Percentiles rank a stretch among this genome's conserved stretches.
Conservation (phyloP, 2,329 filamentous ascomycete genomes). For the Paecilomyces formosus region DNA sequence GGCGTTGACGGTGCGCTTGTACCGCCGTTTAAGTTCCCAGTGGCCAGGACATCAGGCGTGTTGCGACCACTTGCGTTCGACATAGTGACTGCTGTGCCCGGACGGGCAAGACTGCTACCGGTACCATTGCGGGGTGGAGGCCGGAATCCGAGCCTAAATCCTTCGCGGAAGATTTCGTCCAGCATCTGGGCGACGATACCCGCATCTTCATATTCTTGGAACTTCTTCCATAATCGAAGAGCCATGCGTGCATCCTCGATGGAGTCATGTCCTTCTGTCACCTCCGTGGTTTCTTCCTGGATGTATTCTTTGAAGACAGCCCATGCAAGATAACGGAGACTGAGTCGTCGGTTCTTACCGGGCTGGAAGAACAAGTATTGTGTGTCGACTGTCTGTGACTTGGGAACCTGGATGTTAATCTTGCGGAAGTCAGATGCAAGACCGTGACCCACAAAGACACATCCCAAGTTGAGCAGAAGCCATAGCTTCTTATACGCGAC, state of each 20-base stretch:
- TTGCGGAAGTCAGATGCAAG: slow-evolving; percentile 94
- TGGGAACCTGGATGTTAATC: slow-evolving; percentile 94
- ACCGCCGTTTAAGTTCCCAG: slow-evolving; percentile 9
- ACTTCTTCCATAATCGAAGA: slow-evolving; percentile 81
- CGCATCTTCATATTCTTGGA: slow-evolving; percentile 78
- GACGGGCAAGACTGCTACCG: slow-evolving; percentile 26
- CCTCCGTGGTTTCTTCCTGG: slow-evolving; percentile 61
- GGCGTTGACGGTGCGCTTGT: slow-evolving; percentile 32
- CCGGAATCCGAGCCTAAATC: slow-evolving; percentile 50
- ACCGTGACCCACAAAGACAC: slow-evolving; percentile 88
- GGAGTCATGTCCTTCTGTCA: slow-evolving; percentile 64
- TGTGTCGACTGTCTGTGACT: slow-evolving; percentile 85
- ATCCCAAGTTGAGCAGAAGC: slow-evolving; percentile 90
- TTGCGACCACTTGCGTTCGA: slow-evolving; percentile 33
- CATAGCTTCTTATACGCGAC: slow-evolving; percentile 96
- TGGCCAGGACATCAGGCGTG: slow-evolving; percentile 26
- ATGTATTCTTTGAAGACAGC: slow-evolving; percentile 88
- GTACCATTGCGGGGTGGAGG: slow-evolving; percentile 41
- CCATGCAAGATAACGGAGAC: slow-evolving; percentile 86
- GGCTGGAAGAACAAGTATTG: slow-evolving; percentile 84
- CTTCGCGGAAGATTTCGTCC: slow-evolving; percentile 73
- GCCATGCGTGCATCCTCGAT: slow-evolving; percentile 94
- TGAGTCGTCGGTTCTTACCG: slow-evolving; percentile 74
- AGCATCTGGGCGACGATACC: slow-evolving; percentile 78
- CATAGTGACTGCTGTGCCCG: slow-evolving; percentile 31